Percentiles rank a stretch among this genome's conserved stretches.
These are phyloP conservation scores for Cyclotella cryptica DNA, from an alignment of 108 stramenopile genomes.

Conservation along the genomic window DNA sequence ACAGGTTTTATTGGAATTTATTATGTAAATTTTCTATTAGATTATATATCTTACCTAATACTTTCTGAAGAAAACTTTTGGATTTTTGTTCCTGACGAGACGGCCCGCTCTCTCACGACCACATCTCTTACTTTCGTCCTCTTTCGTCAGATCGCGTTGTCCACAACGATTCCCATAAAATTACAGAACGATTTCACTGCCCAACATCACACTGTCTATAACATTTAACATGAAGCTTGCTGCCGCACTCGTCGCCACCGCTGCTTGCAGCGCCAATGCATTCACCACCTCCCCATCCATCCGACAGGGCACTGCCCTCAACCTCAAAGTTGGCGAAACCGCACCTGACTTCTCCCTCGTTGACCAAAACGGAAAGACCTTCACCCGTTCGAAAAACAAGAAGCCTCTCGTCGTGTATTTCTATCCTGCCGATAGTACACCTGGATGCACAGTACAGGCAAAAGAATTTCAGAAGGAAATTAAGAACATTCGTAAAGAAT, in stretches of 20 bases:
- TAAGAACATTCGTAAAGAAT: conserved; percentile 72
- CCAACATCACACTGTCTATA: too few relatives aligned
- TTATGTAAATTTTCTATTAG: too few relatives aligned
- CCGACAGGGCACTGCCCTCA: conserved; percentile 46
- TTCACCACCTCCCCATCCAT: conserved; percentile 59
- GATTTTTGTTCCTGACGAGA: too few relatives aligned
- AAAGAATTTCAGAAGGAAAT: conserved; percentile 71
- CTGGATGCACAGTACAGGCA: conserved; percentile 85
- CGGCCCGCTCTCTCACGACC: too few relatives aligned
- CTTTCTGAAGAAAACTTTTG: too few relatives aligned
- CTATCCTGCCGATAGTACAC: conserved; percentile 82
- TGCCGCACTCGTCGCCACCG: conserved; percentile 38
- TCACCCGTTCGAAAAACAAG: conserved; percentile 73
- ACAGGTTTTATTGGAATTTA: too few relatives aligned
- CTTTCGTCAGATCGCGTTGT: too few relatives aligned
- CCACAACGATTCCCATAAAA: too few relatives aligned
- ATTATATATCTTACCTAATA: too few relatives aligned
- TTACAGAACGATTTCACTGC: too few relatives aligned
- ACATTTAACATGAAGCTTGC: conserved; percentile 54
- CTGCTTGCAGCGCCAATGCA: conserved; percentile 50
- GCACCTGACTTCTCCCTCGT: conserved; percentile 82
- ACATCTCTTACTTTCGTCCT: too few relatives aligned
- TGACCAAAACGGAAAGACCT: conserved; percentile 85
- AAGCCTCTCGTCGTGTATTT: conserved; percentile 88
- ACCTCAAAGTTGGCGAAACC: conserved; percentile 74